phyloP scores from a whole-genome alignment of 2,329 filamentous ascomycete species.

The Neonectria coccinea region DNA sequence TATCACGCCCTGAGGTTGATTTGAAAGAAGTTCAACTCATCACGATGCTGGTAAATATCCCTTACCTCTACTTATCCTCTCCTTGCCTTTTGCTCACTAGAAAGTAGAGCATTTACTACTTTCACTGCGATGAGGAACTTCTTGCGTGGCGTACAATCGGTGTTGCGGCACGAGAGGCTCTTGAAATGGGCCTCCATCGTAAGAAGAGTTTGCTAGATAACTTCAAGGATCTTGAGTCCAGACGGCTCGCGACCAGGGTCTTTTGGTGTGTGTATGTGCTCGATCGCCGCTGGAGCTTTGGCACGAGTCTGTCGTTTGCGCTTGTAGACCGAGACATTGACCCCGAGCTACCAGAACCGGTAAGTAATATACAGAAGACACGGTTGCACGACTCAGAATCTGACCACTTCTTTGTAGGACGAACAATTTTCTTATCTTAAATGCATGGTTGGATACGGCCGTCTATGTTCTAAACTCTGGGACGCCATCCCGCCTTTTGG shows the following conservation, averaged over 20 bases:
- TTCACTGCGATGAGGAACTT: conserved; percentile 62
- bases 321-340: conserved; percentile 63
- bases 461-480: conserved; percentile 61
- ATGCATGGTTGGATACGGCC: conserved; percentile 61
- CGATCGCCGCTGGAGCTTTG: conserved; percentile 64
- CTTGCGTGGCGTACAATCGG: conserved; percentile 62
- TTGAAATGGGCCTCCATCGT: conserved; percentile 63
- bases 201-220: conserved; percentile 57
- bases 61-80: not conserved
- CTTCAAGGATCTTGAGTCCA: conserved; percentile 48
- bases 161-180: conserved; percentile 57
- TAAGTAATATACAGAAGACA: conserved; percentile 25
- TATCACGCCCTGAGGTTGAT: not conserved
- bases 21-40: conserved; percentile 16
- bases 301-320: conserved; percentile 61
- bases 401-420: conserved; percentile 35
- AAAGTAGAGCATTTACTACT: conserved; percentile 55
- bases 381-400: not conserved
- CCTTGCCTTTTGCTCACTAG: not conserved
- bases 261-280: conserved; percentile 66
- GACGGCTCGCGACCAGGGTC: conserved; percentile 51
- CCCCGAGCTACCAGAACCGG: conserved; percentile 59
- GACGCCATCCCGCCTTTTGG: conserved; percentile 55
- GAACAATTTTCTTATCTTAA: conserved; percentile 55
- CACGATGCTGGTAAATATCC: conserved; percentile 11